Percentiles rank a stretch among this genome's conserved stretches.
phyloP scores from a whole-genome alignment of 176 grass and related monocot genomes.

The Bolboschoenus planiculmis region DNA sequence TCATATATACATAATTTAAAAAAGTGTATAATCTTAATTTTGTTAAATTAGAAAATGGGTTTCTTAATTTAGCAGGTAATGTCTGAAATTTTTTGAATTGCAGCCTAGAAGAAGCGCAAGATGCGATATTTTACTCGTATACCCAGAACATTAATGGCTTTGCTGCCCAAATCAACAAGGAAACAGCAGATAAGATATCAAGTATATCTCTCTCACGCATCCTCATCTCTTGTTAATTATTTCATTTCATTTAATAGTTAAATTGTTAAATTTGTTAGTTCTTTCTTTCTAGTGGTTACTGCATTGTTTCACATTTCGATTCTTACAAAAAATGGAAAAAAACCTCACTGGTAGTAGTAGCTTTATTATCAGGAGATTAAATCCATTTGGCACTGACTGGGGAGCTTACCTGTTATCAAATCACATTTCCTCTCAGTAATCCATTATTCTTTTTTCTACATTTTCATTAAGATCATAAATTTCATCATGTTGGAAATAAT shows the following conservation, averaged over 20 bases:
- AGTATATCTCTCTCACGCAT: slow-evolving; percentile 15
- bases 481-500: background rate
- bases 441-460: no score
- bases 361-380: no score
- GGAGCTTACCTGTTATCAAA: no score
- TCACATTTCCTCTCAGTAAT: no score
- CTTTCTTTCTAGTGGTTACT: background rate
- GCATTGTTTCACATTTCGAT: background rate
- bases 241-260: background rate
- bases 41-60: background rate
- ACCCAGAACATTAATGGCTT: slow-evolving; percentile 76
- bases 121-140: slow-evolving; percentile 81
- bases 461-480: background rate
- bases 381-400: no score
- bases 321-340: background rate
- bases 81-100: background rate
- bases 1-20: background rate
- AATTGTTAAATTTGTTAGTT: background rate
- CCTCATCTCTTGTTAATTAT: background rate
- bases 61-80: background rate
- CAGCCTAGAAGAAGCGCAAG: slow-evolving; percentile 35
- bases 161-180: slow-evolving; percentile 48
- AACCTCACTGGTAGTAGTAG: no score
- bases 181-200: slow-evolving; percentile 34
- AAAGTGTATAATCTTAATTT: background rate